Evolutionary conservation across 345 rosid genomes (phyloP).

Genomic region (Rhodomyrtus tomentosa): DNA sequence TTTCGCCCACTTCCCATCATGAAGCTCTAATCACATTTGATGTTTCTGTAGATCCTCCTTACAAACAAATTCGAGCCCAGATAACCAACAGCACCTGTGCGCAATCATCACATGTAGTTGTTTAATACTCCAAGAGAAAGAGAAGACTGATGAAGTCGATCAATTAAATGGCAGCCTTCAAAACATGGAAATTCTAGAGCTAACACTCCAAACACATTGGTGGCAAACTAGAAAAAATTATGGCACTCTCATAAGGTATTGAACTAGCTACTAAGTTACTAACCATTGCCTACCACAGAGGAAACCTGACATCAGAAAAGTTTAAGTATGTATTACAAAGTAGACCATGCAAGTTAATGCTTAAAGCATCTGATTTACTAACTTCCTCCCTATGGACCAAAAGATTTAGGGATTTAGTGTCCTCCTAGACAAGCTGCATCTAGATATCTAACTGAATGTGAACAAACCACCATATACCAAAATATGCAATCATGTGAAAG

Average conservation of each 20-base stretch:
- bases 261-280: neutral
- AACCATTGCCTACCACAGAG: neutral
- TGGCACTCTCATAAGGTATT: neutral
- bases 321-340: neutral
- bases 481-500: neutral
- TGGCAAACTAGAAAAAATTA: neutral
- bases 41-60: constrained; percentile 95
- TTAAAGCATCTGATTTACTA: neutral
- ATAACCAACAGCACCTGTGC: constrained; percentile 86
- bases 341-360: neutral
- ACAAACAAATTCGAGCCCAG: constrained; percentile 90
- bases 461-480: neutral
- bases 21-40: constrained; percentile 63
- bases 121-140: neutral
- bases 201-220: neutral
- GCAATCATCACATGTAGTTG: neutral
- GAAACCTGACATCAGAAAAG: neutral
- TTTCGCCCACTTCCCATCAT: neutral
- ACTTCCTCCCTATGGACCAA: neutral
- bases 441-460: neutral
- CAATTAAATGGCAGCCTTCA: neutral
- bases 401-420: neutral
- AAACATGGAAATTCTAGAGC: neutral
- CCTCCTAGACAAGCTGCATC: neutral
- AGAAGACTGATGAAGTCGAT: neutral